Evolutionary conservation across 305 asterid genomes (phyloP), one percentile per base, ranked within the genome.

Genomic region (Fraxinus ornus): DNA sequence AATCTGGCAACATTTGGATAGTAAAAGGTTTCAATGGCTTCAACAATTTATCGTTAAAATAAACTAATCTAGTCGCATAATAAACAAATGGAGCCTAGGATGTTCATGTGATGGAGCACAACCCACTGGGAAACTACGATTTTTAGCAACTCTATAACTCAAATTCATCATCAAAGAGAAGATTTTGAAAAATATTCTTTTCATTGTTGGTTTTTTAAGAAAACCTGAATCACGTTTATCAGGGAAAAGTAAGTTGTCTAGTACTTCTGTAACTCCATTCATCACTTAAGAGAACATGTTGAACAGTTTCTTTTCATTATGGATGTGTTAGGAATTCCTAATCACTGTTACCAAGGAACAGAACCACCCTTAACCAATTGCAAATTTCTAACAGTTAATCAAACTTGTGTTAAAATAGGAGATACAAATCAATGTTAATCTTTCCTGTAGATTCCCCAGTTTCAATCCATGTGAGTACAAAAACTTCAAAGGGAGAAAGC

Each of bases 1-100:
- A 81, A 94, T 89, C 98, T 94, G 97, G 32, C 55, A 88, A 77
- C 33, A 76, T 75, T 68, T 13, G 77, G 79, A 79, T 32, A 9
- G 24, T 36, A 80, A 32, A 9, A 33, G 77, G 57, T 21, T 37
- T 80, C 19, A 37, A 52, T 33, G 77, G 57, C 22, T 37, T 80
- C 15, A 37, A 52, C 21, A 77, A 24, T 49, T 72, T 60, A 39
- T 7, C 7, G 44, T 47, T 57, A 66, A 64, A 35, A 37, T 73
- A 49, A 49, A 19, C 1, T 13, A 49, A 49, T 49, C 60, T 49
- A 15, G 60, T 49, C 19, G 5, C 60, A 49, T 49, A 15, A 49
- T 49, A 49, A 49, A 49, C 19, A 49, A 49, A 49, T 49, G 60
- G 60, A 49, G 60, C 60, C 60, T 15, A 49, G 60, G 60, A 49